Evolutionary conservation across 2,329 filamentous ascomycete species (phyloP), one percentile per base, ranked within the genome.

Genomic region (Plenodomus biglobosus): DNA sequence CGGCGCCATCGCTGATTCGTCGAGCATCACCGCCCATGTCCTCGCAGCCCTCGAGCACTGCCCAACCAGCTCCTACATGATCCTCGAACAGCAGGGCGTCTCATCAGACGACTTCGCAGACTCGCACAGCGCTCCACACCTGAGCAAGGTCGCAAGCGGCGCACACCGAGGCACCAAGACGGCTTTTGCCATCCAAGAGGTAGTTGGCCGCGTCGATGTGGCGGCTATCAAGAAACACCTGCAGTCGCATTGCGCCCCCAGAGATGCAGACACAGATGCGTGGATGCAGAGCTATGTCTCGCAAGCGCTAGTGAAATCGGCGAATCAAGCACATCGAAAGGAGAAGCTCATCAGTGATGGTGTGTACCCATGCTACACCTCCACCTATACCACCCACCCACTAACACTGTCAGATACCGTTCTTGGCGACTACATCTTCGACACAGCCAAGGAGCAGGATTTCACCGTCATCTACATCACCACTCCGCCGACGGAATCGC

Each of bases 401-500:
- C 50, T 59, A 22, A 64, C 48, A 35, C 17, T 11, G 36, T 17
- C 42, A 68, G 66, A 68, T 45, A 45, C 53, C 17, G 44, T 44
- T 35, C 46, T 69, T 10, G 62, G 64, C 17, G 45, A 59, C 22
- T 50, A 58, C 40, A 55, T 70, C 40, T 40, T 48, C 34, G 70
- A 74, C 21, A 66, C 80, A n/a, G 73, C 75, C n/a, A 67, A 69
- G 19, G 56, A 57, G 21, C 55, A 74, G 11, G 78, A 79, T 53
- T 92, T 88, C 73, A 94, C 89, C 0, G 79, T 96, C 46, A 75
- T 96, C 53, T 90, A 91, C 70, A 80, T 84, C 39, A 88, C 87
- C 7, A 85, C 83, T 0, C 83, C 85, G 1, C 71, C 73, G 38
- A 71, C 57, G 44, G 57, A 58, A 30, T 55, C 52, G 27, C 54